Percentiles rank a stretch among this genome's conserved stretches.
phyloP scores from a whole-genome alignment of 2,329 filamentous ascomycete species.

The Aspergillus tubingensis region DNA sequence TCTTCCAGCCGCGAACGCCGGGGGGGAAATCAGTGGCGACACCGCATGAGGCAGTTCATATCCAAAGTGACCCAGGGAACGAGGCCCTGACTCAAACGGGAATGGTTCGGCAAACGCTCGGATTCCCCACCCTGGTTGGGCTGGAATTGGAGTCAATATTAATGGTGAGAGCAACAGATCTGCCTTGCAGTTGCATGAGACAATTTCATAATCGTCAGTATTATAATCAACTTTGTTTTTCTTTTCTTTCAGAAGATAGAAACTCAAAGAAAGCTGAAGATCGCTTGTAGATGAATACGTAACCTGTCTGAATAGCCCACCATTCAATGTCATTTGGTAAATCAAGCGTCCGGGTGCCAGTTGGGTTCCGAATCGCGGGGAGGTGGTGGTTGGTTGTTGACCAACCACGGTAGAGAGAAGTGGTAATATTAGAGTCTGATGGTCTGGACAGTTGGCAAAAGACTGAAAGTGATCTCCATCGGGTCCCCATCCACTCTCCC shows the following conservation, averaged over 20 bases:
- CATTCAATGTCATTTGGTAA: background rate
- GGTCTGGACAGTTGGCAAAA: constrained; percentile 2
- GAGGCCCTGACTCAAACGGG: background rate
- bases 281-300: too few species aligned
- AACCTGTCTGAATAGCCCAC: background rate
- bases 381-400: background rate
- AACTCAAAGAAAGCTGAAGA: too few species aligned
- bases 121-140: background rate
- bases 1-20: constrained; percentile 11
- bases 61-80: background rate
- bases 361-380: constrained; percentile 4
- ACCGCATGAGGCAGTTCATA: background rate
- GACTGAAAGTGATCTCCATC: constrained; percentile 1
- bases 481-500: background rate
- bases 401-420: background rate
- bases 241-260: too few species aligned
- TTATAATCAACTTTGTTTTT: too few species aligned
- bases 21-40: constrained; percentile 10
- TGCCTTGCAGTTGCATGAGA: background rate
- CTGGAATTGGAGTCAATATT: background rate
- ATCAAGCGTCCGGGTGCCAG: background rate
- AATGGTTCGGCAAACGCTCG: constrained; percentile 6
- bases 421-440: background rate
- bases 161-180: too few species aligned
- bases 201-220: background rate